Evolutionary conservation across 2,329 filamentous ascomycete genomes (phyloP).

Genomic region (Aspergillus clavatus): DNA sequence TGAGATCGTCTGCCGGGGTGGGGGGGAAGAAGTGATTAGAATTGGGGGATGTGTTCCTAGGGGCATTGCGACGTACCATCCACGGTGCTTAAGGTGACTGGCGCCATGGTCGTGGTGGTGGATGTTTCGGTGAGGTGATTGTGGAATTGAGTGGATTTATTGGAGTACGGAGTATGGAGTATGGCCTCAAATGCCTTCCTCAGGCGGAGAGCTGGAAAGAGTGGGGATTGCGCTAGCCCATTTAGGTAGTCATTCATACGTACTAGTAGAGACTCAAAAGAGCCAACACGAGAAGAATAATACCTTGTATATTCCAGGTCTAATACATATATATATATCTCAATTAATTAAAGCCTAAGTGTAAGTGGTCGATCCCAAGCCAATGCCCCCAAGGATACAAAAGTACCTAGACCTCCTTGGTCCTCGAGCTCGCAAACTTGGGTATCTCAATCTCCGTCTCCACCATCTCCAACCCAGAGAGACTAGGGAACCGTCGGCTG

Average conservation of each 20-base stretch:
- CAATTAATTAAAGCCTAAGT: slow-evolving; percentile 9
- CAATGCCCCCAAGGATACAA: too few relatives aligned
- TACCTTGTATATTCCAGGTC: not conserved
- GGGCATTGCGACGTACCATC: slow-evolving; percentile 25
- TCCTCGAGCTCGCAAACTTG: slow-evolving; percentile 35
- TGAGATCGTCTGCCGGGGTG: slow-evolving; percentile 54
- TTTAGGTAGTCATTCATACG: slow-evolving; percentile 7
- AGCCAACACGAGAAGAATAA: not conserved
- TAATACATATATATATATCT: slow-evolving; percentile 3
- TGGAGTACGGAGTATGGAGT: too few relatives aligned
- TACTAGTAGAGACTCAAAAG: not conserved
- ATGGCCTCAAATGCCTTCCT: not conserved
- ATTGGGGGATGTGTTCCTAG: not conserved
- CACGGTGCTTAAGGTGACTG: slow-evolving; percentile 30
- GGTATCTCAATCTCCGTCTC: slow-evolving; percentile 57
- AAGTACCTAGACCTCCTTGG: slow-evolving; percentile 38
- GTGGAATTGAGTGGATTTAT: not conserved
- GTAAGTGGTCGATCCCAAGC: slow-evolving; percentile 9
- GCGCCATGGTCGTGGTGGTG: slow-evolving; percentile 33
- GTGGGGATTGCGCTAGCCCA: slow-evolving; percentile 5
- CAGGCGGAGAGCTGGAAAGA: not conserved
- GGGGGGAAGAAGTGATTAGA: too few relatives aligned
- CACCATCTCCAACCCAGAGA: slow-evolving; percentile 83
- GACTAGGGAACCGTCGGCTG: slow-evolving; percentile 77
- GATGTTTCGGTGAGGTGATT: not conserved